Evolutionary conservation across 805 yeast species (phyloP).

Genomic region (Cyberlindnera misumaiensis): DNA sequence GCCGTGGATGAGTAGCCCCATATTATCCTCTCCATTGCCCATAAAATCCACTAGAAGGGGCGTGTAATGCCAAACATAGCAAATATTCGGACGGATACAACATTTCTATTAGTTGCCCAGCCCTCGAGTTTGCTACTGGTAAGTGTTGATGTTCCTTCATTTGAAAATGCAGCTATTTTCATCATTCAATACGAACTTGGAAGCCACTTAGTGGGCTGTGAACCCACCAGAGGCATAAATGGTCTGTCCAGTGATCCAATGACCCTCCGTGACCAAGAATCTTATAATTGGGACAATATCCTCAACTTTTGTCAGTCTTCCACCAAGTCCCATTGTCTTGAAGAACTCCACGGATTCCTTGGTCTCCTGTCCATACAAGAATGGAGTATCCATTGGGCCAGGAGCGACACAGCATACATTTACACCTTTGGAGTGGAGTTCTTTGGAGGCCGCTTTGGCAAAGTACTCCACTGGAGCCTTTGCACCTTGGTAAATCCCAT

Average conservation of each 20-base stretch:
- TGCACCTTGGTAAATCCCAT: conserved; percentile 50
- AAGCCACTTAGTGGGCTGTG: conserved; percentile 50
- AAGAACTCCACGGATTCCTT: conserved; percentile 45
- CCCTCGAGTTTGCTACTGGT: no score
- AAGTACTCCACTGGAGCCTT: conserved; percentile 48
- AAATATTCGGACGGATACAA: no score
- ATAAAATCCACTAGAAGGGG: no score
- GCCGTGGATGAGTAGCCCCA: no score
- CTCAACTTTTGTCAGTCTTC: conserved; percentile 47
- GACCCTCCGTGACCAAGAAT: conserved; percentile 57
- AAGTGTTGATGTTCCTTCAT: no score
- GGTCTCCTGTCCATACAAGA: conserved; percentile 55
- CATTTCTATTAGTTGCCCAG: no score
- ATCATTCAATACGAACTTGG: no score
- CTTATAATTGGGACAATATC: conserved; percentile 61
- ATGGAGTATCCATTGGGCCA: conserved; percentile 64
- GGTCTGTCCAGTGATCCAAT: conserved; percentile 69
- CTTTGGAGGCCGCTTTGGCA: conserved; percentile 49
- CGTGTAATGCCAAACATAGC: no score
- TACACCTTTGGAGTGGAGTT: conserved; percentile 37
- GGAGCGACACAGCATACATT: conserved; percentile 55
- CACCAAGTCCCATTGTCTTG: conserved; percentile 42
- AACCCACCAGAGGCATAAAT: conserved; percentile 59
- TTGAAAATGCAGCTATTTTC: no score
- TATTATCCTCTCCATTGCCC: no score